These are phyloP conservation scores for Fragilaria crotonensis DNA, from an alignment of 108 stramenopile genomes.

Conservation along the genomic window DNA sequence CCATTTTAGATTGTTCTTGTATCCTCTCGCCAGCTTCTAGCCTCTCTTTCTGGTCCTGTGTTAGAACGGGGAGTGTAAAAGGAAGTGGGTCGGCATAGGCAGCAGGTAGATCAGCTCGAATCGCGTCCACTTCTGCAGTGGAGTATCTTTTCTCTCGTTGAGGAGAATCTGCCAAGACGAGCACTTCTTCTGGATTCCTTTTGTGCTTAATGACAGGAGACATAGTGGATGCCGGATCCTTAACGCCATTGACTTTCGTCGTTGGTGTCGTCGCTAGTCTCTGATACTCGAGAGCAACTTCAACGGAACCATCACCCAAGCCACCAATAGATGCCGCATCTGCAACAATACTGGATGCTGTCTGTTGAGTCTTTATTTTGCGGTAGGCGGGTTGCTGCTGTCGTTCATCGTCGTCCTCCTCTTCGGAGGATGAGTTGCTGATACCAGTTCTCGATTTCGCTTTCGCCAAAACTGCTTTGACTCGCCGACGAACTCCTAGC, in stretches of 20 bases:
- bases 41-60: constrained; percentile 32
- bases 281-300: constrained; percentile 15
- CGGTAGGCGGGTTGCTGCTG: neutral
- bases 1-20: constrained; percentile 80
- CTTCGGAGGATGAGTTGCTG: constrained; percentile 29
- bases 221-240: constrained; percentile 6
- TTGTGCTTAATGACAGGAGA: neutral
- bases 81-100: constrained; percentile 57
- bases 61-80: constrained; percentile 59
- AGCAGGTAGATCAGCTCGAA: constrained; percentile 29
- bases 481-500: constrained; percentile 61
- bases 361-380: constrained; percentile 10
- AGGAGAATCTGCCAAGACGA: constrained; percentile 1
- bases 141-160: too few relatives aligned
- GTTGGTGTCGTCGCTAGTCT: constrained; percentile 5
- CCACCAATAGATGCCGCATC: constrained; percentile 63
- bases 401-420: neutral
- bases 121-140: constrained; percentile 26
- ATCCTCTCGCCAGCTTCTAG: constrained; percentile 58
- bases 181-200: constrained; percentile 12
- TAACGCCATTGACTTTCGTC: constrained; percentile 4
- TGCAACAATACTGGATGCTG: constrained; percentile 29
- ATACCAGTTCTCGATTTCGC: constrained; percentile 72
- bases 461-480: constrained; percentile 56
- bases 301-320: constrained; percentile 23